A percentile compares a stretch with the other conserved stretches of the same genome.
Conservation (phyloP, 2,329 filamentous ascomycete genomes). For the Fusarium sp. region DNA sequence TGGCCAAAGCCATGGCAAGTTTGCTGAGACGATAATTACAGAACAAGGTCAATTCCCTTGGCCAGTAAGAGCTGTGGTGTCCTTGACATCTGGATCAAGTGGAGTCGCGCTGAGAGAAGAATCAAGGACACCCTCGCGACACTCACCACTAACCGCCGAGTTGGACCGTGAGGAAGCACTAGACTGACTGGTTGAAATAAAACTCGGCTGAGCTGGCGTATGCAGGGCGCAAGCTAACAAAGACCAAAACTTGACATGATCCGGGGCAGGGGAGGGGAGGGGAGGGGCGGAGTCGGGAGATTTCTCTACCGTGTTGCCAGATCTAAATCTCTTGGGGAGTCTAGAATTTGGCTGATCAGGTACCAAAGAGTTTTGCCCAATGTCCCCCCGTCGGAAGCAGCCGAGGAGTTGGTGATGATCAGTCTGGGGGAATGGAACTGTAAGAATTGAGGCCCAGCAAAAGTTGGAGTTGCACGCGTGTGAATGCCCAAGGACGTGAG, state of each 20-base stretch:
- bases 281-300: slow-evolving; percentile 2
- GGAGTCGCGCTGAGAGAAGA: slow-evolving; percentile 6
- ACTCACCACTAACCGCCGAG: slow-evolving; percentile 1
- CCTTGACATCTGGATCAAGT: slow-evolving; percentile 4
- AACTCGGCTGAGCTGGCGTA: slow-evolving; percentile 16
- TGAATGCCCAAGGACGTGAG: slow-evolving; percentile 1
- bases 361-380: slow-evolving; percentile 34
- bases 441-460: neutral
- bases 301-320: neutral
- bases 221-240: slow-evolving; percentile 22
- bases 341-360: slow-evolving; percentile 18
- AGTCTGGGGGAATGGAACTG: slow-evolving; percentile 23
- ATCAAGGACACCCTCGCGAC: slow-evolving; percentile 7
- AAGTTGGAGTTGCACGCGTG: slow-evolving; percentile 16
- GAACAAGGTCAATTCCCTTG: neutral
- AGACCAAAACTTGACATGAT: slow-evolving; percentile 9
- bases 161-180: slow-evolving; percentile 18
- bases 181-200: no score
- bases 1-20: neutral
- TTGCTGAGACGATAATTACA: no score
- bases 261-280: no score
- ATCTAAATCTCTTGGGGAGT: neutral
- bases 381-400: slow-evolving; percentile 17
- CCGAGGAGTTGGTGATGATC: slow-evolving; percentile 40
- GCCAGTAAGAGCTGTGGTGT: neutral